Evolutionary conservation across 441 rosid species (phyloP), one percentile per base, ranked within the genome.

Genomic region (Theobroma grandiflorum): DNA sequence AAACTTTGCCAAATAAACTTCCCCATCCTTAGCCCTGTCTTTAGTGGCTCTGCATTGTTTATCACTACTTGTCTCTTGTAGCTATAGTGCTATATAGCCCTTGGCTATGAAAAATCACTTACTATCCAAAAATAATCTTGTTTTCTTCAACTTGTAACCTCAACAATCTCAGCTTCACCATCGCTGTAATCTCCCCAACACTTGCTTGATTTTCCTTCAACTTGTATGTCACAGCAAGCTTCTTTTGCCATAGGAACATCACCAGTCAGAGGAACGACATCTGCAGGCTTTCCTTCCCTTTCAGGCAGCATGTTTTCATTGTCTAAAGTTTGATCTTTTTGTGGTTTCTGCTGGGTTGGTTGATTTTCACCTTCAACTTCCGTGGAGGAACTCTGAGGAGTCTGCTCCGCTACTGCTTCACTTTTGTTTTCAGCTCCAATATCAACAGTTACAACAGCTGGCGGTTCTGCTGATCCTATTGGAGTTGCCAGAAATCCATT

Each of bases 111-210:
- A 76, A 84, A 11, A 59, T 52, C 55, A 66, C 66, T 62, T 38
- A 18, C 57, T 57, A 67, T 68, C 73, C 47, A 49, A 61, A 63
- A 62, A 78, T 80, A 76, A 18, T 65, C 49, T 31, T 53, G 64
- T 68, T 18, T 82, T 55, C 82, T 77, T 94, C 87, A 94, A 81
- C 92, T 81, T n/a, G 89, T 79, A 83, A 90, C 94, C 86, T 90
- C 98, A 77, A 90, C 91, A 64, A 79, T 78, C 79, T 95, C 97
- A 14, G 86, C 81, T 88, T 95, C 98, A n/a, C 78, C 80, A 66
- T 95, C 99, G 35, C 93, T 94, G 87, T 91, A 87, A 85, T 94
- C 99, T 79, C 91, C 97, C 97, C 98, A 95, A 72, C 92, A 84
- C 84, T 94, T 94, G 84, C 80, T 81, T 77, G 79, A 86, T 67